Evolutionary conservation across 169 alveolate species (phyloP).

Genomic region (Toxoplasma gondii): DNA sequence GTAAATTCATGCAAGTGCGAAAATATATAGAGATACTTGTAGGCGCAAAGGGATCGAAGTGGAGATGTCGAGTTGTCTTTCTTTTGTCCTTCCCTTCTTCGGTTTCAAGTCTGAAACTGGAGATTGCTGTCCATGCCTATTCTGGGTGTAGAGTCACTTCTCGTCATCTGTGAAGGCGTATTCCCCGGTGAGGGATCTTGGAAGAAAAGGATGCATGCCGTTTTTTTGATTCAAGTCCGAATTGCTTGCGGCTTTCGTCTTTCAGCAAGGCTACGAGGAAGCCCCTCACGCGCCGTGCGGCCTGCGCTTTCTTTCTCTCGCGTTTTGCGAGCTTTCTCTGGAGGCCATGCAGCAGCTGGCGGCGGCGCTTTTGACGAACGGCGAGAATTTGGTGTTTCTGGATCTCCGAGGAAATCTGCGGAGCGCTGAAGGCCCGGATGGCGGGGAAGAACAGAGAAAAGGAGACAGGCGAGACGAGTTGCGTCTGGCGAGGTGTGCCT

Average conservation of each 20-base stretch:
- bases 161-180: too few species aligned
- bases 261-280: neutral
- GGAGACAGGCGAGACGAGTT: neutral
- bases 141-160: too few species aligned
- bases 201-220: too few species aligned
- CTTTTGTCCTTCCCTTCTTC: too few species aligned
- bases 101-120: too few species aligned
- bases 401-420: slow-evolving; percentile 39
- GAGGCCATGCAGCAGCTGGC: slow-evolving; percentile 39
- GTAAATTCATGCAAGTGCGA: too few species aligned
- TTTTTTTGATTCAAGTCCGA: too few species aligned
- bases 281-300: slow-evolving; percentile 23
- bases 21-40: too few species aligned
- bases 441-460: neutral
- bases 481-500: slow-evolving; percentile 33
- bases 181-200: too few species aligned
- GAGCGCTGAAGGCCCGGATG: neutral
- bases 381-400: neutral
- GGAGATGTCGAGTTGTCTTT: too few species aligned
- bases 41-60: too few species aligned
- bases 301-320: slow-evolving; percentile 32
- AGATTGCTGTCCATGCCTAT: too few species aligned
- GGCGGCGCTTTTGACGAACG: slow-evolving; percentile 43
- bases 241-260: neutral
- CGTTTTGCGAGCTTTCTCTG: slow-evolving; percentile 25